A percentile compares a stretch with the other conserved stretches of the same genome.
phyloP scores from a whole-genome alignment of 1,139 yeast species.

The Arxiozyma slooffiae region DNA sequence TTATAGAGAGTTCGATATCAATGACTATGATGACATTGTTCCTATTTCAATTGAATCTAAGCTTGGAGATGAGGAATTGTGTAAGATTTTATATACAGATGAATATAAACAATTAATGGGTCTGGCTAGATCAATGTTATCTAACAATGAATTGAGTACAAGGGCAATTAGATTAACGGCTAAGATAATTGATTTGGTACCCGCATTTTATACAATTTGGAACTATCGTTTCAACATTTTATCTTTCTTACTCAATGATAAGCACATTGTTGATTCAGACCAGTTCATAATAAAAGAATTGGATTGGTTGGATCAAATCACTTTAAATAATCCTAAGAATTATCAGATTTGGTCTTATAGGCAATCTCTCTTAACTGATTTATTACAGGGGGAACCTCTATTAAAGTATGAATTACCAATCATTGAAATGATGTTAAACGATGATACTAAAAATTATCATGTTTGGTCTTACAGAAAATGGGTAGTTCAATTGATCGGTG shows the following conservation, averaged over 20 bases:
- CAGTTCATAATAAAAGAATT: constrained; percentile 39
- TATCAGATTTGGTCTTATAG: constrained; percentile 96
- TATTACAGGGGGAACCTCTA: constrained; percentile 31
- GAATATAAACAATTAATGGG: constrained; percentile 60
- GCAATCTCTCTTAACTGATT: constrained; percentile 42
- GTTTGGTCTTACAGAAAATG: constrained; percentile 91
- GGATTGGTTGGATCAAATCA: constrained; percentile 70
- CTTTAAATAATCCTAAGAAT: constrained; percentile 72
- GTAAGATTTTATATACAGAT: constrained; percentile 68
- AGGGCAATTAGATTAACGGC: constrained; percentile 63
- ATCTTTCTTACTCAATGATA: constrained; percentile 10
- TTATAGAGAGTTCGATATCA: not conserved
- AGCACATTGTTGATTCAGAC: constrained; percentile 1
- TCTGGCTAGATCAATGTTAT: constrained; percentile 51
- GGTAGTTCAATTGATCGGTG: constrained; percentile 49
- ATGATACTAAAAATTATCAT: constrained; percentile 85
- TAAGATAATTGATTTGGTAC: constrained; percentile 53
- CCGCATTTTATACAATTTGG: constrained; percentile 94
- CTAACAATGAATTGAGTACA: constrained; percentile 50
- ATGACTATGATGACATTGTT: constrained; percentile 15
- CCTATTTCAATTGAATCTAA: constrained; percentile 26
- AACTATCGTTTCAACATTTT: constrained; percentile 53
- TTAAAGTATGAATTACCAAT: constrained; percentile 54
- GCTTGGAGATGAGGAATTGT: constrained; percentile 41
- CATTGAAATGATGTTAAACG: constrained; percentile 54